Evolutionary conservation across 1,284 basidiomycete genomes (phyloP).

Genomic region (Trametes pubescens): DNA sequence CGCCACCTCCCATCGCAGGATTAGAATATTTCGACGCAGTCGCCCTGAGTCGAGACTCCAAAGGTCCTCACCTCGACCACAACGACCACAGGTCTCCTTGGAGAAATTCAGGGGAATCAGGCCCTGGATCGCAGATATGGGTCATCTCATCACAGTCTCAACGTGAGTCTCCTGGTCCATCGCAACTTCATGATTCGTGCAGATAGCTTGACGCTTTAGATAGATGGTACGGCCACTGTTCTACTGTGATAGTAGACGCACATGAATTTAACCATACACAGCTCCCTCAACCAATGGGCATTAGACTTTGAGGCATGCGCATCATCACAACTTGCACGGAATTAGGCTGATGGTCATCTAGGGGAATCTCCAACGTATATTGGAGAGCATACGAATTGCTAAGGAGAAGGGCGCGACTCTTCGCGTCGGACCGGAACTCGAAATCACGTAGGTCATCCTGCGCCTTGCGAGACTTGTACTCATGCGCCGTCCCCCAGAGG

Average conservation of each 20-base stretch:
- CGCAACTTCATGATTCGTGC: not conserved
- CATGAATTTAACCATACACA: slow-evolving; percentile 42
- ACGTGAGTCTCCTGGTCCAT: slow-evolving; percentile 43
- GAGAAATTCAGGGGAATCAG: not conserved
- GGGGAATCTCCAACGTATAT: slow-evolving; percentile 93
- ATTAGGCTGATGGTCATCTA: slow-evolving; percentile 40
- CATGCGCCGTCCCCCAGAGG: slow-evolving; percentile 58
- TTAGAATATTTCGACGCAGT: no score
- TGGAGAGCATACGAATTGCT: slow-evolving; percentile 88
- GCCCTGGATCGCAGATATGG: slow-evolving; percentile 55
- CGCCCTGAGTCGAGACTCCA: no score
- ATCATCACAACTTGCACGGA: not conserved
- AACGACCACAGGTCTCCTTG: not conserved
- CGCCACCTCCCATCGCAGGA: no score
- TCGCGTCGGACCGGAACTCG: slow-evolving; percentile 98
- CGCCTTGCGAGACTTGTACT: not conserved
- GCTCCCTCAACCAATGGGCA: slow-evolving; percentile 96
- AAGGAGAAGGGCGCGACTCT: slow-evolving; percentile 91
- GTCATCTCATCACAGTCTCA: slow-evolving; percentile 80
- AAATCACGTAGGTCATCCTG: slow-evolving; percentile 80
- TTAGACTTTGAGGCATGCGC: slow-evolving; percentile 84
- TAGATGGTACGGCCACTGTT: slow-evolving; percentile 52
- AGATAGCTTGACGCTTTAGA: not conserved
- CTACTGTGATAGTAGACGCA: not conserved
- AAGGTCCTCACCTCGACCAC: no score